phyloP scores from a whole-genome alignment of 208 protist species.

The Strigomonas culicis region DNA sequence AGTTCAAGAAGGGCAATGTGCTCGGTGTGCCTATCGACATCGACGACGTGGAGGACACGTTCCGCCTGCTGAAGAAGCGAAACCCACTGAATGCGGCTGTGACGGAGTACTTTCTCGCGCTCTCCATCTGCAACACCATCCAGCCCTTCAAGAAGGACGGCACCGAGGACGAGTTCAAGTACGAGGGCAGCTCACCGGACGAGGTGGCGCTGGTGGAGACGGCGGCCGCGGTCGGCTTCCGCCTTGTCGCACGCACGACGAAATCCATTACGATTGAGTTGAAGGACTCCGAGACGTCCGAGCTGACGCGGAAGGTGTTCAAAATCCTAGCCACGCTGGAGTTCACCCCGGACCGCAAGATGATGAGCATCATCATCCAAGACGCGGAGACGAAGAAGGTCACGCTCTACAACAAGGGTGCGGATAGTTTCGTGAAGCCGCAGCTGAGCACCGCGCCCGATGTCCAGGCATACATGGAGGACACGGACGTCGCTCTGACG shows the following conservation, averaged over 20 bases:
- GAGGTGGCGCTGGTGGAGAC: conserved; percentile 91
- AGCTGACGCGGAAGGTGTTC: conserved; percentile 38
- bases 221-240: conserved; percentile 63
- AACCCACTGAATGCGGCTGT: conserved; percentile 22
- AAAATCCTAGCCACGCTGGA: conserved; percentile 83
- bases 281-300: conserved; percentile 9
- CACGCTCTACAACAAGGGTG: conserved; percentile 88
- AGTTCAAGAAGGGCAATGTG: conserved; percentile 73
- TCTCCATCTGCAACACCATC: conserved; percentile 87
- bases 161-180: conserved; percentile 43
- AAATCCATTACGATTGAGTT: conserved; percentile 36
- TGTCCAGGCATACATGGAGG: conserved; percentile 45
- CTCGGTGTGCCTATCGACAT: conserved; percentile 47
- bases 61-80: conserved; percentile 23
- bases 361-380: conserved; percentile 91
- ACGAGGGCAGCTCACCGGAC: conserved; percentile 91
- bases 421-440: conserved; percentile 71
- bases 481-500: conserved; percentile 33
- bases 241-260: conserved; percentile 62
- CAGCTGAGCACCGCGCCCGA: conserved; percentile 43
- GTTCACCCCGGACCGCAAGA: conserved; percentile 89
- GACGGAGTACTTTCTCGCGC: conserved; percentile 70
- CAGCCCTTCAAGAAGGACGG: conserved; percentile 62
- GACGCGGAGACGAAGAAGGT: conserved; percentile 55
- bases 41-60: conserved; percentile 34